These are phyloP conservation scores for Prunus persica DNA, from an alignment of 306 rosid species.

Conservation along the genomic window DNA sequence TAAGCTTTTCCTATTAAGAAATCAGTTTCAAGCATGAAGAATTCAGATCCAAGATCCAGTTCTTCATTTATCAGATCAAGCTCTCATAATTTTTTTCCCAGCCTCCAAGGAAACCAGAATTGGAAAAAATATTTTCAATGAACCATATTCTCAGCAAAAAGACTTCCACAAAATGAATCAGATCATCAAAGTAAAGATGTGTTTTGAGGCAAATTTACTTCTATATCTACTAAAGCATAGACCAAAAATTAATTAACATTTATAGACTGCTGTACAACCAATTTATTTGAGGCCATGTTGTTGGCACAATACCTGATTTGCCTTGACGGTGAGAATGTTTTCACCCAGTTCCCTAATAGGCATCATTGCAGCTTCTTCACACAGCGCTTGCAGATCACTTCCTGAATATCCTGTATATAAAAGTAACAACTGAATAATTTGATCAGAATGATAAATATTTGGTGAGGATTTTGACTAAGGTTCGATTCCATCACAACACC, in stretches of 20 bases:
- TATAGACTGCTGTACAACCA: background rate
- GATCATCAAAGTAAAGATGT: background rate
- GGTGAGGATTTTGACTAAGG: background rate
- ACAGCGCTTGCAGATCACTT: constrained; percentile 95
- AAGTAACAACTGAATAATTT: background rate
- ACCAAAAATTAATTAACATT: background rate
- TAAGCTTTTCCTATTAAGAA: too few species aligned
- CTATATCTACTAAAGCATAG: background rate
- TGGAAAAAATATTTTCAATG: background rate
- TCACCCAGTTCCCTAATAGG: constrained; percentile 95
- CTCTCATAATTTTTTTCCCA: too few species aligned
- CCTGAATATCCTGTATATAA: constrained; percentile 83
- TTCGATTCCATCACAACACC: background rate
- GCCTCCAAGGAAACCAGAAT: background rate
- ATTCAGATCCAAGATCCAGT: background rate
- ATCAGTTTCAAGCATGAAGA: too few species aligned
- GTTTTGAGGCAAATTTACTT: background rate
- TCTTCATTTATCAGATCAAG: background rate
- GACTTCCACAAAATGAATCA: background rate
- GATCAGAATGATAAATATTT: background rate
- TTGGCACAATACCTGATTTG: constrained; percentile 66
- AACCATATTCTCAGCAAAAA: too few species aligned
- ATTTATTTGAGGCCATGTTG: background rate
- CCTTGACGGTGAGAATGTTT: constrained; percentile 71
- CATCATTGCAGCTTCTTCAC: constrained; percentile 99